Conservation (phyloP, 2,329 filamentous ascomycete species). For the Pyricularia grisea region DNA sequence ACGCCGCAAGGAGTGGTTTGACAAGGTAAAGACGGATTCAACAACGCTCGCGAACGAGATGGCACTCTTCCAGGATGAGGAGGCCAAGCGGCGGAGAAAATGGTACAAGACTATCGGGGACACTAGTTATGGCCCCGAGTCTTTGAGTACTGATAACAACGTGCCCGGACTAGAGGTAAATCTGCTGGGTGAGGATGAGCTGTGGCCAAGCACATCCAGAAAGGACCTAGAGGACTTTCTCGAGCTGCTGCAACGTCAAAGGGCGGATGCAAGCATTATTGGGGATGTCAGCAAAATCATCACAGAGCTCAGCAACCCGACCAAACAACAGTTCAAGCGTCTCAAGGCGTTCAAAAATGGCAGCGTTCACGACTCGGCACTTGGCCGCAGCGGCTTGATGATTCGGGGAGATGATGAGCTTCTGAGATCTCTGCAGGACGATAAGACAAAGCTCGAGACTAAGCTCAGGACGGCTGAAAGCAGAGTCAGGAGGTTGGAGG, state of each 20-base stretch:
- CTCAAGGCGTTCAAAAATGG: conserved; percentile 95
- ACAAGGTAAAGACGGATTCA: conserved; percentile 83
- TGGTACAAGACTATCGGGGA: conserved; percentile 83
- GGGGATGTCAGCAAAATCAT: conserved; percentile 68
- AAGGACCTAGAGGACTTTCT: conserved; percentile 71
- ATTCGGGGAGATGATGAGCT: conserved; percentile 83
- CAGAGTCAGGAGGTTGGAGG: conserved; percentile 82
- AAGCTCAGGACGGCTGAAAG: conserved; percentile 78
- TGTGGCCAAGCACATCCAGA: conserved; percentile 70
- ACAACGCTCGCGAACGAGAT: conserved; percentile 86
- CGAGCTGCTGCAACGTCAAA: conserved; percentile 52
- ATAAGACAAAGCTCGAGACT: conserved; percentile 66
- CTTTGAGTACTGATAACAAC: conserved; percentile 50
- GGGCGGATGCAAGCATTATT: conserved; percentile 55
- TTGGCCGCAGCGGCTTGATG: conserved; percentile 79
- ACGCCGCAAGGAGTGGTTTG: conserved; percentile 78
- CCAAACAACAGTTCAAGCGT: conserved; percentile 75
- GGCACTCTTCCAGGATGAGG: conserved; percentile 85
- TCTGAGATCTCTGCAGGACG: conserved; percentile 66
- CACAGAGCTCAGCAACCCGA: conserved; percentile 70
- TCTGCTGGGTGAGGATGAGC: conserved; percentile 65
- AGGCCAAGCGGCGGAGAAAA: conserved; percentile 75
- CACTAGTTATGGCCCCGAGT: conserved; percentile 54
- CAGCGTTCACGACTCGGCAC: conserved; percentile 81
- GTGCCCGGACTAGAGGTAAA: conserved; percentile 78